Conservation (phyloP, 2,329 filamentous ascomycete genomes). For the Beauveria medogensis region DNA sequence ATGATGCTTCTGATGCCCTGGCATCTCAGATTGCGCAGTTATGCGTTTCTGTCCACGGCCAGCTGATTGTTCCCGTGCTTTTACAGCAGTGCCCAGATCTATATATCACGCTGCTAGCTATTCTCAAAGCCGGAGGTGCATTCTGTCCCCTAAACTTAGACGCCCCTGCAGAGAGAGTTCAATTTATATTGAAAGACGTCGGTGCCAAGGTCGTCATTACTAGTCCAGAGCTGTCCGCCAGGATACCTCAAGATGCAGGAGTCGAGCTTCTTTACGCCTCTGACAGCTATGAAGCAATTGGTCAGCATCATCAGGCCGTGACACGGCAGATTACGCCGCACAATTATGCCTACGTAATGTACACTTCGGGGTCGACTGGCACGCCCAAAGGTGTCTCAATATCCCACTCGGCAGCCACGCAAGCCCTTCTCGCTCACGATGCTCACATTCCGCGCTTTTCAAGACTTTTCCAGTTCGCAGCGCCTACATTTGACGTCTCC, state of each 20-base stretch:
- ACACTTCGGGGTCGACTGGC: slow-evolving; percentile 85
- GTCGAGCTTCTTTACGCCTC: slow-evolving; percentile 31
- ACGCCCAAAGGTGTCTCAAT: slow-evolving; percentile 81
- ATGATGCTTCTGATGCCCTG: slow-evolving; percentile 47
- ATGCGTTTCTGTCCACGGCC: slow-evolving; percentile 13
- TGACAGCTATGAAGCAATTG: slow-evolving; percentile 9
- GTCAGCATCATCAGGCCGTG: not conserved
- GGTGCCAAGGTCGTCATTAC: slow-evolving; percentile 61
- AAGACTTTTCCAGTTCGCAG: slow-evolving; percentile 84
- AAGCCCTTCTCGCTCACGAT: slow-evolving; percentile 76
- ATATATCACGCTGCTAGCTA: slow-evolving; percentile 69
- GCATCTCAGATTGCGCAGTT: slow-evolving; percentile 38
- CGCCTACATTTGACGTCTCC: slow-evolving; percentile 88
- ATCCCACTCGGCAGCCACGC: slow-evolving; percentile 71
- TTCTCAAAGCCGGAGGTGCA: slow-evolving; percentile 72
- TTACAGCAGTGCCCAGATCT: slow-evolving; percentile 69
- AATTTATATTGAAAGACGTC: slow-evolving; percentile 75
- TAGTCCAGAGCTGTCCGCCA: slow-evolving; percentile 37
- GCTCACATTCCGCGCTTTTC: slow-evolving; percentile 65
- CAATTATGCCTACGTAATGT: slow-evolving; percentile 79
- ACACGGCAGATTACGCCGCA: slow-evolving; percentile 19
- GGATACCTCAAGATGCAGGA: slow-evolving; percentile 26
- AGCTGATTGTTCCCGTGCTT: slow-evolving; percentile 63
- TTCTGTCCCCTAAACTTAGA: slow-evolving; percentile 82
- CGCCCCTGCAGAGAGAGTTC: slow-evolving; percentile 65